These are phyloP conservation scores for Pezicula radicicola DNA, from an alignment of 2,329 filamentous ascomycete genomes.

Conservation along the genomic window DNA sequence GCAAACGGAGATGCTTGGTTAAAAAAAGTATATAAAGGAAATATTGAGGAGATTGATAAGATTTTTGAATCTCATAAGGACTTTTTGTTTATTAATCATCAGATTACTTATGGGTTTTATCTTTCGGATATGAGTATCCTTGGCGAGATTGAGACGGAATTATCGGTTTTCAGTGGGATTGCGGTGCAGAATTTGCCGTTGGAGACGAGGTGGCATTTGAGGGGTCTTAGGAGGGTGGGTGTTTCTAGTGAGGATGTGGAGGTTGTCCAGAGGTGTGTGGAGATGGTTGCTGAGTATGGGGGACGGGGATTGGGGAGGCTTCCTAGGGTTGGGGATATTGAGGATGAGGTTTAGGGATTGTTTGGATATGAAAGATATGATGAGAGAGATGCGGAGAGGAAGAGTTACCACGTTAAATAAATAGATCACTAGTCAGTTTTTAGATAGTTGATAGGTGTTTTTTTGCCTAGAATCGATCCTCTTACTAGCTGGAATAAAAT, in stretches of 20 bases:
- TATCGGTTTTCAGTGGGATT: constrained; percentile 51
- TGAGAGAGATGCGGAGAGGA: too few species aligned
- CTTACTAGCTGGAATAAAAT: too few species aligned
- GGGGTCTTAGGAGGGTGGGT: constrained; percentile 45
- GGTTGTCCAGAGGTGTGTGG: constrained; percentile 32
- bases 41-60: constrained; percentile 30
- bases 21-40: constrained; percentile 38
- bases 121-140: constrained; percentile 53
- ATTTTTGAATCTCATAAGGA: constrained; percentile 41
- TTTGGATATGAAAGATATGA: too few species aligned
- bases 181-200: constrained; percentile 53
- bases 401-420: too few species aligned
- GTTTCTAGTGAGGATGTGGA: constrained; percentile 38
- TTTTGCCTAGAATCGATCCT: too few species aligned
- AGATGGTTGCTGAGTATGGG: constrained; percentile 34
- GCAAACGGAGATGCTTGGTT: constrained; percentile 53
- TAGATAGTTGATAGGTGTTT: too few species aligned
- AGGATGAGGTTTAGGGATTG: constrained; percentile 34
- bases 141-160: constrained; percentile 50
- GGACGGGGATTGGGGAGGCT: constrained; percentile 30
- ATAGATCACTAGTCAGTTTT: too few species aligned
- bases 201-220: constrained; percentile 54
- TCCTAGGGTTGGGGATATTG: constrained; percentile 35
- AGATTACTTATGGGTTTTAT: constrained; percentile 58
- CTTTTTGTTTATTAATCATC: constrained; percentile 47